phyloP scores from a whole-genome alignment of 495 filamentous ascomycete genomes.

The Aspergillus taichungensis region DNA sequence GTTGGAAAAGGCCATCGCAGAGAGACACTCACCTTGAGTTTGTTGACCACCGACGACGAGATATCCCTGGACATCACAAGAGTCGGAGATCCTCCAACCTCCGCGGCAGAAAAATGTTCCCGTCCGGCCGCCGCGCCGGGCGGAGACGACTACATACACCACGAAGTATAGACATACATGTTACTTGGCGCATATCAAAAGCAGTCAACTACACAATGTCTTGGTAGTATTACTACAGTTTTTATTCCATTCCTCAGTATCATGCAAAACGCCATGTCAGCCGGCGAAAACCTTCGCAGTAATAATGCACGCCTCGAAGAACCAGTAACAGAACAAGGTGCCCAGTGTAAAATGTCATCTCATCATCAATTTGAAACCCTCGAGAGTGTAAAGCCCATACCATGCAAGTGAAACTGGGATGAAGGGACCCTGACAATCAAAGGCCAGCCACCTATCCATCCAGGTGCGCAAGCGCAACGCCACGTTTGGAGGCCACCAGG shows the following conservation, averaged over 20 bases:
- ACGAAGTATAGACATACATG: too few species aligned
- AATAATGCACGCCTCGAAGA: conserved; percentile 2
- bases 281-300: conserved; percentile 4
- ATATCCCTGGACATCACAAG: background rate
- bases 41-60: background rate
- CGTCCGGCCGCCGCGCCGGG: conserved; percentile 15
- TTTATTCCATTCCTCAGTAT: conserved; percentile 1
- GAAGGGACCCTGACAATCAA: background rate
- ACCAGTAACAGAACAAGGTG: background rate
- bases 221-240: background rate
- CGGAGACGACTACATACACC: too few species aligned
- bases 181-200: too few species aligned
- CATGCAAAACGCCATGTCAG: background rate
- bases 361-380: conserved; percentile 11
- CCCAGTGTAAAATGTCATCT: conserved; percentile 10
- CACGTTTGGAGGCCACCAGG: conserved; percentile 12
- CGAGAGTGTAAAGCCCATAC: background rate
- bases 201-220: too few species aligned
- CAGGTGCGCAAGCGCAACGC: conserved; percentile 19
- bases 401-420: background rate
- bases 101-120: conserved; percentile 42
- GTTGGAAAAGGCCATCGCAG: background rate
- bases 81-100: background rate
- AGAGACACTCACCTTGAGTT: background rate
- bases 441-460: conserved; percentile 2